These are phyloP conservation scores for Pseudonitzschia multiseries DNA, from an alignment of 108 stramenopile genomes.

Conservation along the genomic window DNA sequence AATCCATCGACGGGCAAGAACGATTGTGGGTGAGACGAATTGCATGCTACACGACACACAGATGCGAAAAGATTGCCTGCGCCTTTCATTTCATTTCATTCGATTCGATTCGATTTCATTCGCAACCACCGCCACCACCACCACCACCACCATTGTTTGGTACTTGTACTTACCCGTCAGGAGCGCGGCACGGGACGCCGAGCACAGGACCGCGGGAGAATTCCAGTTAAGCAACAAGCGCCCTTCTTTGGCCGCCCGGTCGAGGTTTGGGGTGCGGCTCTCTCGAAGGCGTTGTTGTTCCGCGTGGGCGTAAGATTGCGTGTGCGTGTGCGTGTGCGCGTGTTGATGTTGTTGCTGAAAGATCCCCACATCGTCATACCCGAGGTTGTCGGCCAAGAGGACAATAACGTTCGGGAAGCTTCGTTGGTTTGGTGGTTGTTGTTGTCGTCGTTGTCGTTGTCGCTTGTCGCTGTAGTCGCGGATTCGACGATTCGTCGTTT, in stretches of 20 bases:
- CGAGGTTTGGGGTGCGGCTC: constrained; percentile 64
- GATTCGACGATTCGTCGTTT: no score
- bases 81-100: no score
- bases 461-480: no score
- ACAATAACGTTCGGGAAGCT: constrained; percentile 54
- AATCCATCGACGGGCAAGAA: no score
- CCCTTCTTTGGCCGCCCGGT: constrained; percentile 47
- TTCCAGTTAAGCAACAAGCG: constrained; percentile 63
- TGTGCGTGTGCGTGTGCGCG: background rate
- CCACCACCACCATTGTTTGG: no score
- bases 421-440: no score
- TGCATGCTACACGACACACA: no score
- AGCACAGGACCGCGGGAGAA: constrained; percentile 64
- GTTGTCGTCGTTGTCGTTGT: no score
- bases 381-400: constrained; percentile 72
- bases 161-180: constrained; percentile 43
- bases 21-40: no score
- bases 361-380: constrained; percentile 56
- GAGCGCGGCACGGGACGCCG: constrained; percentile 62
- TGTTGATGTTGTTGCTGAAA: constrained; percentile 25
- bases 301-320: background rate
- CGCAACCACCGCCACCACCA: no score
- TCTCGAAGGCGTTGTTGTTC: background rate
- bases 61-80: no score
- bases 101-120: no score